Base-by-base conservation (phyloP, 78 protist species). In the Dictyostelium capitatum region DNA sequence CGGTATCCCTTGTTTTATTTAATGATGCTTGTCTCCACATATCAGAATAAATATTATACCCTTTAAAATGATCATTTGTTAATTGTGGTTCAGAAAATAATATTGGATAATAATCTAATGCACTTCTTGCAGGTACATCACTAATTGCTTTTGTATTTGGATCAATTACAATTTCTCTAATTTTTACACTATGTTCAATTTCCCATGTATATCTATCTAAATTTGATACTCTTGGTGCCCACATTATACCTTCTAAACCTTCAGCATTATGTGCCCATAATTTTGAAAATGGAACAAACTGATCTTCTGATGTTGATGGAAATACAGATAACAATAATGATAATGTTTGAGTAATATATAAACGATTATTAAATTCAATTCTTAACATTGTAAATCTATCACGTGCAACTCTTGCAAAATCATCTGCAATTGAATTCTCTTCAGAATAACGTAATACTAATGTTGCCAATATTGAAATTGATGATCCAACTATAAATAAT, bases 231-330 rank as follows among this genome's bases (percentile, higher is more conserved):
- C 67, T 30, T 30, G 92, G 92, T 2, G 92, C 92, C 92, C 92
- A 84, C 92, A 84, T 84, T 5, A 84, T 84, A 9, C 92, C 92
- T 50, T 84, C 92, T 3, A 84, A 43, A 25, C 92, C 92, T 20
- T 84, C 92, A 6, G 70, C 51, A 48, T 54, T 84, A 15, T 41
- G 37, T 2, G 82, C 19, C 92, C 92, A 84, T 17, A 84, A 32
- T 1, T 84, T 84, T 25, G 92, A 84, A 28, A 84, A 84, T 0
- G 81, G 92, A 9, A 84, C 54, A 46, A 84, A 84, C 32, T 84
- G 83, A 28, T 75, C 83, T 46, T 57, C 80, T 8, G 92, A 75
- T 23, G 92, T 56, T 43, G 74, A 20, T 11, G 92, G 92, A 48
- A 73, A 84, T 80, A 75, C 82, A 0, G 83, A 74, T 28, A 84